Percentiles rank a stretch among this genome's conserved stretches.
Conservation (phyloP, 495 filamentous ascomycete species). For the Xylaria intraflava region DNA sequence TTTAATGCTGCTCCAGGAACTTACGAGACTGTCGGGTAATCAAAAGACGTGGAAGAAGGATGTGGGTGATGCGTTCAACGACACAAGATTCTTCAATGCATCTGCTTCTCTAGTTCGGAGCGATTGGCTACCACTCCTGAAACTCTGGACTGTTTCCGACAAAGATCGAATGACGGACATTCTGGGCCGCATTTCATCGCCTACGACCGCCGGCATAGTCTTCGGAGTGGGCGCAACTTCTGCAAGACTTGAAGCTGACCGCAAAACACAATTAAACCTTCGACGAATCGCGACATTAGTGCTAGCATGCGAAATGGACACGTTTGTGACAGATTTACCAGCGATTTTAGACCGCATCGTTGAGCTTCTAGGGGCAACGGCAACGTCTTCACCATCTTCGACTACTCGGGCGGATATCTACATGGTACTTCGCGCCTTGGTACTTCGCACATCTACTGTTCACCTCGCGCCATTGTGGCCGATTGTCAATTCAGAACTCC, state of each 20-base stretch:
- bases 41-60: constrained; percentile 94
- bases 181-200: constrained; percentile 67
- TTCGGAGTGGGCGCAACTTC: constrained; percentile 95
- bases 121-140: constrained; percentile 76
- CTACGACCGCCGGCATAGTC: constrained; percentile 92
- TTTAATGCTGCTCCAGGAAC: constrained; percentile 67
- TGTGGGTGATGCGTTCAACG: constrained; percentile 83
- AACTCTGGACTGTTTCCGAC: constrained; percentile 74
- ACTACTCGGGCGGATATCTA: constrained; percentile 82
- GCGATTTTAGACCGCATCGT: constrained; percentile 74
- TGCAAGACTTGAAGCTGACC: constrained; percentile 88
- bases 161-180: constrained; percentile 84
- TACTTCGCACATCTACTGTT: constrained; percentile 65
- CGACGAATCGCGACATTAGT: constrained; percentile 73
- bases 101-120: constrained; percentile 57
- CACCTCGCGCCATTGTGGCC: constrained; percentile 86
- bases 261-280: constrained; percentile 85
- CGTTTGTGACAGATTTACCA: constrained; percentile 68
- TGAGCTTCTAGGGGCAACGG: constrained; percentile 79
- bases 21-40: constrained; percentile 67
- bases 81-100: constrained; percentile 71
- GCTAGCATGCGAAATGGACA: constrained; percentile 65
- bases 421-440: constrained; percentile 76
- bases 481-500: constrained; percentile 77
- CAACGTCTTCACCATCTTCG: constrained; percentile 85